Evolutionary conservation across 2,329 filamentous ascomycete genomes (phyloP).

Genomic region (Colletotrichum nymphaeae): DNA sequence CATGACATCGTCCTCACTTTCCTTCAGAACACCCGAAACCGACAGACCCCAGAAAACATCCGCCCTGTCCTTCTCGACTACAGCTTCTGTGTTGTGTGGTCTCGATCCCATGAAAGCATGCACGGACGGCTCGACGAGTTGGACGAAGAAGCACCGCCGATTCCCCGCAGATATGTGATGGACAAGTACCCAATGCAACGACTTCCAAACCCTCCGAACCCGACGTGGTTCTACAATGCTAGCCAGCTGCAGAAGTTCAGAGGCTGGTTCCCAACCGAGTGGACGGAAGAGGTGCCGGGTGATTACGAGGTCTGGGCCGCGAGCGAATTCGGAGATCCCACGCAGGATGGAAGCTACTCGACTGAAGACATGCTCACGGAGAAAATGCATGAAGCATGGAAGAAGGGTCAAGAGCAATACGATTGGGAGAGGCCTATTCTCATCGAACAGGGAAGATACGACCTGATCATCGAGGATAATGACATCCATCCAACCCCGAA

Average conservation of each 20-base stretch:
- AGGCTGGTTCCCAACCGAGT: background rate
- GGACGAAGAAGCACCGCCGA: background rate
- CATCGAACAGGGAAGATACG: background rate
- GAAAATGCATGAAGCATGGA: background rate
- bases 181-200: background rate
- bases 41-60: background rate
- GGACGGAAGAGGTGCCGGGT: background rate
- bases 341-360: background rate
- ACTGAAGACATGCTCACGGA: background rate
- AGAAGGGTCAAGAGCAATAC: background rate
- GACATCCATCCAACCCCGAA: background rate
- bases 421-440: background rate
- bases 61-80: background rate
- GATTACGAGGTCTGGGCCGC: background rate
- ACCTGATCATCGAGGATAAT: background rate
- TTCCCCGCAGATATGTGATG: background rate
- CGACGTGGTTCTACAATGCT: no score
- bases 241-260: background rate
- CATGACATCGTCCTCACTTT: background rate
- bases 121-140: background rate
- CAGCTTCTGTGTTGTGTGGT: background rate
- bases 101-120: background rate
- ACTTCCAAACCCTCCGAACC: background rate
- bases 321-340: background rate
- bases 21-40: no score